Percentiles rank a stretch among this genome's conserved stretches.
Conservation (phyloP, 2,329 filamentous ascomycete genomes). For the Hortaea sp. region DNA sequence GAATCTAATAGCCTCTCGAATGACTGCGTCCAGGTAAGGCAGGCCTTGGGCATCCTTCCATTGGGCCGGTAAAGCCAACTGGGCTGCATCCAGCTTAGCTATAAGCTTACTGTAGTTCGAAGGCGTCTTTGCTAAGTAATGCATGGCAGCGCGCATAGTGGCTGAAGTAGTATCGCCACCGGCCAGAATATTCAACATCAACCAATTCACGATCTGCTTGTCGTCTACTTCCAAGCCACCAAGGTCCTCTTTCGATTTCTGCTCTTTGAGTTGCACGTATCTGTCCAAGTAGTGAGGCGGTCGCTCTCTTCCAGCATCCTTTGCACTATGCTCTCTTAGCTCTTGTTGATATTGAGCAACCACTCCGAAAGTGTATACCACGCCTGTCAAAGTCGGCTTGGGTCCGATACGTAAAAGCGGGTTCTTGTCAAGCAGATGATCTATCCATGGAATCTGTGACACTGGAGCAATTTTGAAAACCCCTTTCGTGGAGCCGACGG, state of each 20-base stretch:
- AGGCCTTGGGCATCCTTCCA: slow-evolving; percentile 4
- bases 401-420: slow-evolving; percentile 2
- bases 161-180: slow-evolving; percentile 30
- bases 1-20: slow-evolving; percentile 25
- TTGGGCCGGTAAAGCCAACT: not conserved
- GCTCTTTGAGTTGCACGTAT: slow-evolving; percentile 5
- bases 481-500: slow-evolving; percentile 2
- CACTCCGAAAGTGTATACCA: not conserved
- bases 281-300: slow-evolving; percentile 3
- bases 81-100: not conserved
- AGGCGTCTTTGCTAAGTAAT: slow-evolving; percentile 16
- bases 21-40: slow-evolving; percentile 20
- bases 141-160: slow-evolving; percentile 25
- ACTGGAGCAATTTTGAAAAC: slow-evolving; percentile 3
- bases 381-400: slow-evolving; percentile 1
- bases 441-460: slow-evolving; percentile 4
- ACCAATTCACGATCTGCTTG: slow-evolving; percentile 4
- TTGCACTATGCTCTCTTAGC: slow-evolving; percentile 1
- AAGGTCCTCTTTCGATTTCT: not conserved
- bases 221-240: slow-evolving; percentile 9
- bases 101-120: not conserved
- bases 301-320: not conserved
- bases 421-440: slow-evolving; percentile 5
- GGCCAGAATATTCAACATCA: slow-evolving; percentile 37
- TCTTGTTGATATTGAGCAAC: slow-evolving; percentile 5